Evolutionary conservation across 805 yeast species (phyloP).

Genomic region (Metschnikowia cerradonensis): DNA sequence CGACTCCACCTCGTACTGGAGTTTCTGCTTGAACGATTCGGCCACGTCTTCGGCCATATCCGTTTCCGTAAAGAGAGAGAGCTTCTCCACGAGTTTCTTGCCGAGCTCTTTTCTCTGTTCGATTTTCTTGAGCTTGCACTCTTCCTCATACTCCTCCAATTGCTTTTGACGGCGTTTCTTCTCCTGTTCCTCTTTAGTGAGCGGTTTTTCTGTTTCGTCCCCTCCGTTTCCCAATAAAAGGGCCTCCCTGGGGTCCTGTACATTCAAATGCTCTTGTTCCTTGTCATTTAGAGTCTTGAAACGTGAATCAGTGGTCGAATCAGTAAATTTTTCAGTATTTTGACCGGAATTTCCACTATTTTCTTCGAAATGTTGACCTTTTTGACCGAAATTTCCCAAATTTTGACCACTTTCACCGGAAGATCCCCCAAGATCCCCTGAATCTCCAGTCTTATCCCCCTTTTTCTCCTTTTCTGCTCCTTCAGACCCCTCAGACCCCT

Average conservation of each 20-base stretch:
- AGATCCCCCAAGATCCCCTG: no score
- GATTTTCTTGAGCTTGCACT: slow-evolving; percentile 61
- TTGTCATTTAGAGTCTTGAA: not conserved
- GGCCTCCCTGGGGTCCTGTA: not conserved
- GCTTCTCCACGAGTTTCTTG: slow-evolving; percentile 47
- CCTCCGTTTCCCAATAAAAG: slow-evolving; percentile 17
- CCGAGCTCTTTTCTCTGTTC: slow-evolving; percentile 62
- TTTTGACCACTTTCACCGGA: no score
- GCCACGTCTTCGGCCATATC: slow-evolving; percentile 43
- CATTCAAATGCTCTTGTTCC: no score
- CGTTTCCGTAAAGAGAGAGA: slow-evolving; percentile 42
- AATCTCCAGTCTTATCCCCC: no score
- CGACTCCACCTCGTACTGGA: slow-evolving; percentile 77
- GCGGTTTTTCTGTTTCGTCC: slow-evolving; percentile 3
- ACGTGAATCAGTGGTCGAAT: no score
- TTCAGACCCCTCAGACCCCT: not conserved
- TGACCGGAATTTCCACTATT: no score
- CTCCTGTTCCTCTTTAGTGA: slow-evolving; percentile 38
- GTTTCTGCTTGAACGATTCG: slow-evolving; percentile 53
- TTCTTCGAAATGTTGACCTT: no score
- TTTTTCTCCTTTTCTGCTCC: not conserved
- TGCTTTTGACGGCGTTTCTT: slow-evolving; percentile 46
- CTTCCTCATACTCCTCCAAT: slow-evolving; percentile 69
- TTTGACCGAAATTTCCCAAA: no score
- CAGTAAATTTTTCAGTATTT: no score